A percentile compares a stretch with the other conserved stretches of the same genome.
These are phyloP conservation scores for Bryoglossum gracile DNA, from an alignment of 495 filamentous ascomycete genomes.

Conservation along the genomic window DNA sequence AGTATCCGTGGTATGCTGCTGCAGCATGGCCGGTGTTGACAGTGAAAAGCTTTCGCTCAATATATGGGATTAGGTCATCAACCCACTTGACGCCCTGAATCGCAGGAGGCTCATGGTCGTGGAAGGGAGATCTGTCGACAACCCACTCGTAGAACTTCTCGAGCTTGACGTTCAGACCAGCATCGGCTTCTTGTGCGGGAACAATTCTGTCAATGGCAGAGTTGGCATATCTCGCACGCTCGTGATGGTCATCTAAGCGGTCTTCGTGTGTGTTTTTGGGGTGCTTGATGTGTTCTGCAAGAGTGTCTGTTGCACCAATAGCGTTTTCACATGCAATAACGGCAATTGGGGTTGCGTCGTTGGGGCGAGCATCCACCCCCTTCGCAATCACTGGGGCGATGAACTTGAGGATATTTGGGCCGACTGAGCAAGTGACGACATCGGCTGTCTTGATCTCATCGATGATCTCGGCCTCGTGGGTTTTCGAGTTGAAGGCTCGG, in stretches of 20 bases:
- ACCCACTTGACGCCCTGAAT: slow-evolving; percentile 91
- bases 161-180: slow-evolving; percentile 83
- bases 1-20: slow-evolving; percentile 92
- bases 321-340: slow-evolving; percentile 98
- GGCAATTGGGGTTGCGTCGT: slow-evolving; percentile 62
- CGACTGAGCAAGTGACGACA: slow-evolving; percentile 91
- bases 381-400: slow-evolving; percentile 90
- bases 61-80: slow-evolving; percentile 83
- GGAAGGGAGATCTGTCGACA: slow-evolving; percentile 78
- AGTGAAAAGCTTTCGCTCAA: slow-evolving; percentile 98
- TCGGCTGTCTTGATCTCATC: slow-evolving; percentile 81
- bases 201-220: slow-evolving; percentile 98
- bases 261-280: slow-evolving; percentile 53
- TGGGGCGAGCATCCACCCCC: slow-evolving; percentile 67
- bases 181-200: slow-evolving; percentile 70
- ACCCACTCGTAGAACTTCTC: slow-evolving; percentile 99
- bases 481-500: slow-evolving; percentile 90
- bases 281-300: slow-evolving; percentile 73
- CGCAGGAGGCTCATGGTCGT: slow-evolving; percentile 44
- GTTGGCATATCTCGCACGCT: slow-evolving; percentile 81
- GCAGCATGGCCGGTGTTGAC: slow-evolving; percentile 98
- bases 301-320: slow-evolving; percentile 81
- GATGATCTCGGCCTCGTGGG: slow-evolving; percentile 68
- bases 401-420: slow-evolving; percentile 91
- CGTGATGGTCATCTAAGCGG: slow-evolving; percentile 50